Base-by-base conservation (phyloP, 2,329 filamentous ascomycete species). In the Xylariaceae sp. region DNA sequence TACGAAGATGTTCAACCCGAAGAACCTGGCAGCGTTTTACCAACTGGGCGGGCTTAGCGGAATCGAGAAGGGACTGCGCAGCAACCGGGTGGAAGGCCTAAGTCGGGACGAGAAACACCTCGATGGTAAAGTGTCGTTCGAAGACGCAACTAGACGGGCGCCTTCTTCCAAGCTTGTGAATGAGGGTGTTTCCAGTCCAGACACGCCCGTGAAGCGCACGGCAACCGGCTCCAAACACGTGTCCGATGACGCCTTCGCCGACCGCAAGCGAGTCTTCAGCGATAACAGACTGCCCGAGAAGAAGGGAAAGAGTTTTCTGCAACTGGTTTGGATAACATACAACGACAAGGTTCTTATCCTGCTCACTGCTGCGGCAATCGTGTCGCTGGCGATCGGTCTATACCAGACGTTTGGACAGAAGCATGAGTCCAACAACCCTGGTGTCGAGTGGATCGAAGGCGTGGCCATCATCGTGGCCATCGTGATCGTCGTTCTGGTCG, bases 1-100 rank as follows among this genome's bases (percentile, higher is more conserved):
- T 47, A 83, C 81, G 53, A 95, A 94, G 62, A 75, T 95, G 66
- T 78, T 90, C 46, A 92, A 94, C 57, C 89, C 89, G 3, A 95
- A 95, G 67, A 94, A 80, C 45, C 65, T 94, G 41, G 70, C 82
- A 9, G 88, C 88, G 1, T 94, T 90, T 51, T 85, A 83, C 55
- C 81, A 81, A 11, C 60, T 96, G 4, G 88, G 89, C 34, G 89
- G 89, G 16, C 62, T 94, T 12, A 64, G 64, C 13, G 89, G 89
- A 1, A 62, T 96, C 34, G 88, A 90, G 61, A 84, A 79, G 55
- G 89, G 88, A 8, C 66, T 96, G 19, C 72, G 85, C 34, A 81
- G 80, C 5, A 78, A 92, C 59, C 70, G 85, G 19, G 75, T 73
- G 35, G 71, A 82, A 24, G 89, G 89, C 6, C 60, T 96, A 37